Evolutionary conservation across 768 basidiomycete genomes (phyloP).

Genomic region (Tulasnella calospora): DNA sequence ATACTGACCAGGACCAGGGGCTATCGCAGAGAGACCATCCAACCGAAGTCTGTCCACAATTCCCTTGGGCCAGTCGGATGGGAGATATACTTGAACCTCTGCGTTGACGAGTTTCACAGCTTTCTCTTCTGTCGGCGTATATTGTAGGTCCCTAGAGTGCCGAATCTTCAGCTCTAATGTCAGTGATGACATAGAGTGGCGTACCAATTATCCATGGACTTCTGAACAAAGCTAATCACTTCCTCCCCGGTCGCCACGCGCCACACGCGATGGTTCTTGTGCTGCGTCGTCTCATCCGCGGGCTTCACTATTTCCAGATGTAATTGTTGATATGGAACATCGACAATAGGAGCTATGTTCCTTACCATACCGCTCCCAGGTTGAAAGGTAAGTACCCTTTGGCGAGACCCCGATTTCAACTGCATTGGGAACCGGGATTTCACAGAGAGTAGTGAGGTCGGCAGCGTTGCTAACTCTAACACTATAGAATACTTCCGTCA

Average conservation of each 20-base stretch:
- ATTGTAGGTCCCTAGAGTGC: constrained; percentile 59
- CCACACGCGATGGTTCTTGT: constrained; percentile 93
- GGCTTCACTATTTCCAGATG: constrained; percentile 55
- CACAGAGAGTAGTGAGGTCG: constrained; percentile 63
- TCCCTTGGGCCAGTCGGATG: constrained; percentile 73
- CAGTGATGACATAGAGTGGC: constrained; percentile 33
- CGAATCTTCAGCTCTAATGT: constrained; percentile 29
- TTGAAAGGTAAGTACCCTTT: constrained; percentile 85
- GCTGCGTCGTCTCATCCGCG: constrained; percentile 74
- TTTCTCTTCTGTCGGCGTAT: constrained; percentile 83
- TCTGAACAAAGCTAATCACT: constrained; percentile 81
- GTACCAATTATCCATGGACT: constrained; percentile 81
- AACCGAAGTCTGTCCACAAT: constrained; percentile 76
- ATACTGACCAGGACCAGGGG: constrained; percentile 78
- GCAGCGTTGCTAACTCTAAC: constrained; percentile 74
- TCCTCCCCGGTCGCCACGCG: constrained; percentile 80
- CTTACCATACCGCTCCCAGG: constrained; percentile 86
- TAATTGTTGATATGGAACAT: neutral
- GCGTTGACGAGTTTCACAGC: constrained; percentile 73
- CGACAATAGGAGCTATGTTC: constrained; percentile 12
- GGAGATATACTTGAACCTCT: constrained; percentile 80
- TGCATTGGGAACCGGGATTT: constrained; percentile 67
- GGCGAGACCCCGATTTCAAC: constrained; percentile 90
- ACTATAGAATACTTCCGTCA: constrained; percentile 41
- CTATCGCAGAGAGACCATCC: constrained; percentile 72